A percentile compares a stretch with the other conserved stretches of the same genome.
Conservation (phyloP, 1,284 basidiomycete species). For the Moesziomyces sp. region DNA sequence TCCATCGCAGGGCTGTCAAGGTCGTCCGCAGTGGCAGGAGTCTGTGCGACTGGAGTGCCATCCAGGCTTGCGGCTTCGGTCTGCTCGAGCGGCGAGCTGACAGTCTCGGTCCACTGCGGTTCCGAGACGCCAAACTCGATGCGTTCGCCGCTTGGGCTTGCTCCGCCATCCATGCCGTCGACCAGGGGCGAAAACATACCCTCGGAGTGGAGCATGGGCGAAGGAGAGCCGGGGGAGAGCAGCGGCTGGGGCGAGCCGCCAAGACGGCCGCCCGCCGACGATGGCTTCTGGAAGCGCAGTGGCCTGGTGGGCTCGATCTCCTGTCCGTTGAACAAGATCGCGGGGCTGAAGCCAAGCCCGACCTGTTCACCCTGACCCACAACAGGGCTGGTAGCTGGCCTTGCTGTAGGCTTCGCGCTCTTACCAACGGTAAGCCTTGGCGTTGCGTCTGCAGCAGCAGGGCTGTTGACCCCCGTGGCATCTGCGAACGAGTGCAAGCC, state of each 20-base stretch:
- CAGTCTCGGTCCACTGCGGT: neutral
- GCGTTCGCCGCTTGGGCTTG: conserved; percentile 21
- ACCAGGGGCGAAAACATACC: conserved; percentile 24
- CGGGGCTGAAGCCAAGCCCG: conserved; percentile 29
- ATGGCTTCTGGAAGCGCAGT: conserved; percentile 33
- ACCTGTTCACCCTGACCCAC: conserved; percentile 9
- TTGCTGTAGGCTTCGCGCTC: conserved; percentile 5
- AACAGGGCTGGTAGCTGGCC: conserved; percentile 30
- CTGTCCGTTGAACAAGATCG: conserved; percentile 47
- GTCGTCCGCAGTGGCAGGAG: conserved; percentile 3
- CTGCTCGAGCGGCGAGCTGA: no score
- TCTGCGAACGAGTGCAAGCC: conserved; percentile 3
- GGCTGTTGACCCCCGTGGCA: neutral
- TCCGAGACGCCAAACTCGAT: conserved; percentile 26
- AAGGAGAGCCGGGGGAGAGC: conserved; percentile 22
- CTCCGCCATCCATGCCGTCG: conserved; percentile 1
- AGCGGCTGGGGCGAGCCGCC: conserved; percentile 28
- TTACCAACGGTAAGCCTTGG: conserved; percentile 17
- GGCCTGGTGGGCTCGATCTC: conserved; percentile 39
- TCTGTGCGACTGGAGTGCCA: conserved; percentile 13
- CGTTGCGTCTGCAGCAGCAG: conserved; percentile 12
- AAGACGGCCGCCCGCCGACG: conserved; percentile 28
- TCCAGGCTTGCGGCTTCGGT: conserved; percentile 1
- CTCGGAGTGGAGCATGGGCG: conserved; percentile 39
- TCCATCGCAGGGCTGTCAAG: conserved; percentile 15